Evolutionary conservation across 2,329 filamentous ascomycete species (phyloP), one percentile per base, ranked within the genome.

Genomic region (Dichotomopilus funicola): DNA sequence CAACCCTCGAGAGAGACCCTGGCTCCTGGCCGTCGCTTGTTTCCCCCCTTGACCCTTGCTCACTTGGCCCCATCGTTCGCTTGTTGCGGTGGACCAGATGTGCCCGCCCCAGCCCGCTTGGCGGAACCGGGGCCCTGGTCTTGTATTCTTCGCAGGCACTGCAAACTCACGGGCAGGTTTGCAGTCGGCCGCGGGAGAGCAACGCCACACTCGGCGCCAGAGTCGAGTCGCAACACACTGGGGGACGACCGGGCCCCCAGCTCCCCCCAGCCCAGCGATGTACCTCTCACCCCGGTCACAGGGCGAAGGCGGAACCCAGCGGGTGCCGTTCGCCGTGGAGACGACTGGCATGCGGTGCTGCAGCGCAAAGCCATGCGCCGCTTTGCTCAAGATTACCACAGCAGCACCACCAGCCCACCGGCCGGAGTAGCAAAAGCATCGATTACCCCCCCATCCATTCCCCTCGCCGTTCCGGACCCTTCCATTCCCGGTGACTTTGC

Each of bases 191-290:
- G 33, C 49, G 43, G 40, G 19, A 27, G 19, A 27, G 51, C 61
- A 60, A 61, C 59, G 59, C 62, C 62, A 61, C 62, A 56, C 62
- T 64, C 54, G 51, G 54, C 46, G 57, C 53, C 45, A 54, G 40
- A 42, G n/a, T 3, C 35, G 47, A 46, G 46, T 45, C 42, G 40
- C 48, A 27, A 52, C 48, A 45, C 56, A 49, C 48, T 50, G 51
- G 37, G 54, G 33, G 37, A 36, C 27, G 19, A 27, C 19, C 19
- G 19, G 19, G 19, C 19, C 19, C 19, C 19, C 19, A 27, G 19
- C 19, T 27, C 19, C 19, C 19, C 19, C 19, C 19, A 27, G 19
- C 19, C 19, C 19, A 27, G 19, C 19, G 19, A 27, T 27, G 19
- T 27, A 27, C 19, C 19, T 27, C 19, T 13, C 31, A 53, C 45